Evolutionary conservation across 225 moss, liverwort and hornwort genomes (phyloP).

Genomic region (Antitrichia curtipendula): DNA sequence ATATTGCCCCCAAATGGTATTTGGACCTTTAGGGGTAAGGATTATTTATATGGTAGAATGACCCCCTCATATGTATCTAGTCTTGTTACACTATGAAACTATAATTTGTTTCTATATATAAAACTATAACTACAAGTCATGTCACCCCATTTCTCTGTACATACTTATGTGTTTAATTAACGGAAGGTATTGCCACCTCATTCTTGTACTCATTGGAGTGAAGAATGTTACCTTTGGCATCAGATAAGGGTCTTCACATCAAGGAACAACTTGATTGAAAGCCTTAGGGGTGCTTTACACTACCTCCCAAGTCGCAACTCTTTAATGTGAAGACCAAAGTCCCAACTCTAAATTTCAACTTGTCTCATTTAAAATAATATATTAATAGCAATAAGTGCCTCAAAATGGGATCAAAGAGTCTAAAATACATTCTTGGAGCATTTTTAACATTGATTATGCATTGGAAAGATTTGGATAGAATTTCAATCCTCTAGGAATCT

Average conservation of each 20-base stretch:
- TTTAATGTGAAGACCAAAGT: too few relatives aligned
- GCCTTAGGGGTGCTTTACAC: fast-evolving
- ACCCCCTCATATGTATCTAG: fast-evolving
- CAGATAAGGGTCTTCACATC: fast-evolving
- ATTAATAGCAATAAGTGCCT: fast-evolving
- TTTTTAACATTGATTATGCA: neutral
- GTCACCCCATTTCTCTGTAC: neutral
- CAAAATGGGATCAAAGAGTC: fast-evolving
- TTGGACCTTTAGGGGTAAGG: too few relatives aligned
- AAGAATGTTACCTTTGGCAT: neutral
- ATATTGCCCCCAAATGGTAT: too few relatives aligned
- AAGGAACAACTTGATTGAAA: fast-evolving
- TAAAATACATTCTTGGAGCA: fast-evolving
- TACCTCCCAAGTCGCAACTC: fast-evolving
- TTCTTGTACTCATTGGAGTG: fast-evolving
- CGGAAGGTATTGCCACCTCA: neutral
- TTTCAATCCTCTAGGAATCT: fast-evolving
- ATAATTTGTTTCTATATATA: too few relatives aligned
- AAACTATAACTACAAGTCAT: too few relatives aligned
- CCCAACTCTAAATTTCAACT: neutral
- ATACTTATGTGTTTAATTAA: neutral
- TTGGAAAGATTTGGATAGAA: neutral
- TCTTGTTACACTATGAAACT: fast-evolving
- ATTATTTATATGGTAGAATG: neutral
- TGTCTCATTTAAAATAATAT: neutral